Percentiles rank a stretch among this genome's conserved stretches.
Evolutionary conservation across 345 rosid species (phyloP).

Genomic region (Gossypium herbaceum): DNA sequence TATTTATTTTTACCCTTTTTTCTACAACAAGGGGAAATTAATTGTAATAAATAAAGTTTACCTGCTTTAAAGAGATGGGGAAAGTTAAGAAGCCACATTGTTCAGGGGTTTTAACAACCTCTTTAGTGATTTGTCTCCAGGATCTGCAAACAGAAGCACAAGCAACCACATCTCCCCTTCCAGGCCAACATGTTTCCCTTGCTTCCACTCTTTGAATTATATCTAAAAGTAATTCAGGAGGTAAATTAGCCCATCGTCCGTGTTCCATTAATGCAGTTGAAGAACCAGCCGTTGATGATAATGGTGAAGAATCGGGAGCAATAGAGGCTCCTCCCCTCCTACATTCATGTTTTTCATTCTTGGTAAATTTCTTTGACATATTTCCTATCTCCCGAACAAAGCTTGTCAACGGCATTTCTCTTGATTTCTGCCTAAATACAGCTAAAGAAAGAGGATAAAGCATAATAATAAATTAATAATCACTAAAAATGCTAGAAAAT

Average conservation of each 20-base stretch:
- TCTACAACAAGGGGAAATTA: neutral
- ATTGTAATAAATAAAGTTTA: neutral
- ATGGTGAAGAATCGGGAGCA: slow-evolving; percentile 51
- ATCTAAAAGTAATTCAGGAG: slow-evolving; percentile 78
- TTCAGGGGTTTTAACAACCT: slow-evolving; percentile 61
- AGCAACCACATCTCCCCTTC: slow-evolving; percentile 72
- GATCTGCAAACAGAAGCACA: slow-evolving; percentile 84
- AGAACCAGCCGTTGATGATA: neutral
- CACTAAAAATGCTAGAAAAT: neutral
- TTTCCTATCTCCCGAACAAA: slow-evolving; percentile 46
- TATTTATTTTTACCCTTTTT: neutral
- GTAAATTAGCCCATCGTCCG: slow-evolving; percentile 74
- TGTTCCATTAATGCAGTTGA: slow-evolving; percentile 24
- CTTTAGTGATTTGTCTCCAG: slow-evolving; percentile 73
- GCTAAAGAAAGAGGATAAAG: neutral
- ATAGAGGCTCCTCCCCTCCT: slow-evolving; percentile 58
- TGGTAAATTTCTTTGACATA: slow-evolving; percentile 31
- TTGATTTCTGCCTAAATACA: neutral
- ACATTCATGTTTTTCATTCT: slow-evolving; percentile 19
- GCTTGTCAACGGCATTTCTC: slow-evolving; percentile 47
- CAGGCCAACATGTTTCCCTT: slow-evolving; percentile 63
- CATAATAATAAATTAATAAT: neutral
- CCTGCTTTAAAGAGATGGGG: slow-evolving; percentile 85
- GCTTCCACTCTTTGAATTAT: slow-evolving; percentile 62
- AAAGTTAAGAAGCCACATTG: slow-evolving; percentile 71